A percentile compares a stretch with the other conserved stretches of the same genome.
Evolutionary conservation across 768 basidiomycete species (phyloP).

Genomic region (Coprinopsis sp.): DNA sequence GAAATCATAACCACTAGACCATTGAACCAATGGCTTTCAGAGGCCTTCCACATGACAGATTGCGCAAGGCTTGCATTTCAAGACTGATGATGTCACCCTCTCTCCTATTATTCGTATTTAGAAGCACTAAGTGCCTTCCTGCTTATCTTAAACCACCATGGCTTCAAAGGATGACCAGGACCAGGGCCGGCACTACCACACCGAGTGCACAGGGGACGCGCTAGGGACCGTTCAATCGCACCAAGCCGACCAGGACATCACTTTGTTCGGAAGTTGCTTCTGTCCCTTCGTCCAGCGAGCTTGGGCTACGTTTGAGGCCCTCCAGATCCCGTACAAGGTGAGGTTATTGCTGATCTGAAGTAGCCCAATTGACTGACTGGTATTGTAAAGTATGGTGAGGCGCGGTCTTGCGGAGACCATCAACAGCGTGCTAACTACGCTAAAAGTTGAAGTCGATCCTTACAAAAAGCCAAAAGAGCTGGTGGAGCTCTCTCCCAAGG

Average conservation of each 20-base stretch:
- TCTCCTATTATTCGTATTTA: no score
- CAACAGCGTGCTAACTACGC: not conserved
- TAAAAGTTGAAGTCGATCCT: slow-evolving; percentile 71
- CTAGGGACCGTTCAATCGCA: slow-evolving; percentile 54
- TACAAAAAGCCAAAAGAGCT: slow-evolving; percentile 79
- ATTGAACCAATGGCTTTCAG: not conserved
- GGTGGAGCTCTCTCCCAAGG: slow-evolving; percentile 77
- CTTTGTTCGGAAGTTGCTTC: slow-evolving; percentile 68
- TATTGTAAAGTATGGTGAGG: slow-evolving; percentile 19
- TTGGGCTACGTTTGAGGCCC: slow-evolving; percentile 71
- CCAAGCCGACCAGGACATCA: slow-evolving; percentile 44
- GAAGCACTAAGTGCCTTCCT: no score
- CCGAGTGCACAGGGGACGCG: slow-evolving; percentile 42
- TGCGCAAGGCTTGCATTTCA: no score
- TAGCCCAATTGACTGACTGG: not conserved
- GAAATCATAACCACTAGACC: slow-evolving; percentile 2
- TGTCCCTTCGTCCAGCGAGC: slow-evolving; percentile 82
- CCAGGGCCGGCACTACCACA: slow-evolving; percentile 35
- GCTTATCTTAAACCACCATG: no score
- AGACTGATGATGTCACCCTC: no score
- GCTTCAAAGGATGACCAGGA: no score
- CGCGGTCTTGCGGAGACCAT: not conserved
- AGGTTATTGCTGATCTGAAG: slow-evolving; percentile 8
- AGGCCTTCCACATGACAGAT: no score
- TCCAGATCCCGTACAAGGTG: slow-evolving; percentile 69